Evolutionary conservation across 2,329 filamentous ascomycete genomes (phyloP).

Genomic region (Alternaria sp.): DNA sequence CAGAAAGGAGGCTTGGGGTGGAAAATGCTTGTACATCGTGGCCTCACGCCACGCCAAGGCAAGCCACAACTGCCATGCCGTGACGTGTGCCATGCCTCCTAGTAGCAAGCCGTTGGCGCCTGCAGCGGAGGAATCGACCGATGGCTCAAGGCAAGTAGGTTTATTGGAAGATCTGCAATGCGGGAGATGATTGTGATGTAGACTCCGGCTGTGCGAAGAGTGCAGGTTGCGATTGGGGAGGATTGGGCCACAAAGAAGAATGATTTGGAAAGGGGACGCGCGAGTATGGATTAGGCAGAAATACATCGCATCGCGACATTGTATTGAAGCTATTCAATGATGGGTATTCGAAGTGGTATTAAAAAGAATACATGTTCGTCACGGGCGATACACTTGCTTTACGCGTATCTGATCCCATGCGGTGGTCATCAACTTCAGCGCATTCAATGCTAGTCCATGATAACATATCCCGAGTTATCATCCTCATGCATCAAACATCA

Average conservation of each 20-base stretch:
- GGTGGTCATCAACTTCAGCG: neutral
- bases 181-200: neutral
- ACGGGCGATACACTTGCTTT: neutral
- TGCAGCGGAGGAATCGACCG: neutral
- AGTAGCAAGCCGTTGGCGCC: neutral
- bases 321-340: neutral
- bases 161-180: neutral
- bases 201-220: neutral
- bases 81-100: neutral
- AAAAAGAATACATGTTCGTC: conserved; percentile 6
- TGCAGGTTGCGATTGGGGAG: neutral
- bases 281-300: neutral
- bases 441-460: neutral
- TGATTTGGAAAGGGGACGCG: neutral
- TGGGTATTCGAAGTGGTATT: conserved; percentile 13
- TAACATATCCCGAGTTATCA: neutral
- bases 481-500: neutral
- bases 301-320: neutral
- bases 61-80: neutral
- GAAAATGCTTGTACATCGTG: neutral
- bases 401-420: neutral
- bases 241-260: neutral
- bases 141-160: neutral
- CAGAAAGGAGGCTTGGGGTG: neutral
- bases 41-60: neutral